Percentiles rank a stretch among this genome's conserved stretches.
Conservation (phyloP, 2,329 filamentous ascomycete genomes). For the Colletotrichum phormii region DNA sequence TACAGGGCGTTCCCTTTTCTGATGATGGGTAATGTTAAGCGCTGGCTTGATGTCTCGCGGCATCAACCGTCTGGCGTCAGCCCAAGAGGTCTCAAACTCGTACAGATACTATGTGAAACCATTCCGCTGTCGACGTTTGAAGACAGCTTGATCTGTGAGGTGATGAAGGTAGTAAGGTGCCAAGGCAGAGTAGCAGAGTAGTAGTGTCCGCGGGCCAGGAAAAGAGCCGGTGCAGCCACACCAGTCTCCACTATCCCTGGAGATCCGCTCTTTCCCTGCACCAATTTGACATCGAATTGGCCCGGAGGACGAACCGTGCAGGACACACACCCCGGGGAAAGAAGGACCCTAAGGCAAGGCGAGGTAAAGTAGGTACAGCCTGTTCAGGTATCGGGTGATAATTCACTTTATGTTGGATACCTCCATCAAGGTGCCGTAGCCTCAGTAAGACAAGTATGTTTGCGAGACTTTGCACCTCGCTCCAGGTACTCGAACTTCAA, state of each 20-base stretch:
- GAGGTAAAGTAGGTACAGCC: not conserved
- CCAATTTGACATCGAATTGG: not conserved
- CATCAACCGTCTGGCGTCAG: not conserved
- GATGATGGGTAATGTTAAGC: not conserved
- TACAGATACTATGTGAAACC: not conserved
- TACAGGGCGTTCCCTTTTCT: not conserved
- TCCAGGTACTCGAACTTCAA: not conserved
- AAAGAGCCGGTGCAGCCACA: not conserved
- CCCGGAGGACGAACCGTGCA: slow-evolving; percentile 3
- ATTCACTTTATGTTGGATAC: not conserved
- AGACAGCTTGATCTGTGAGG: not conserved
- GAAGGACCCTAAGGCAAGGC: not conserved
- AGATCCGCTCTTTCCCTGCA: slow-evolving; percentile 3
- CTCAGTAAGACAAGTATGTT: not conserved
- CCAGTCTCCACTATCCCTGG: not conserved
- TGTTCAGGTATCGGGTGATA: not conserved
- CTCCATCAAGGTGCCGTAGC: not conserved
- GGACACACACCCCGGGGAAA: not conserved
- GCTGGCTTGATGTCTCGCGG: not conserved
- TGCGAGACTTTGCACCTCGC: not conserved
- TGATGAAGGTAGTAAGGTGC: not conserved
- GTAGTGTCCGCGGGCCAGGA: not conserved
- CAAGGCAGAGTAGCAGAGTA: not conserved
- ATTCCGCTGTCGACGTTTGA: not conserved
- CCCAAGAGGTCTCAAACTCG: not conserved